Base-by-base conservation (phyloP, 768 basidiomycete genomes). In the Tremella fuciformis region DNA sequence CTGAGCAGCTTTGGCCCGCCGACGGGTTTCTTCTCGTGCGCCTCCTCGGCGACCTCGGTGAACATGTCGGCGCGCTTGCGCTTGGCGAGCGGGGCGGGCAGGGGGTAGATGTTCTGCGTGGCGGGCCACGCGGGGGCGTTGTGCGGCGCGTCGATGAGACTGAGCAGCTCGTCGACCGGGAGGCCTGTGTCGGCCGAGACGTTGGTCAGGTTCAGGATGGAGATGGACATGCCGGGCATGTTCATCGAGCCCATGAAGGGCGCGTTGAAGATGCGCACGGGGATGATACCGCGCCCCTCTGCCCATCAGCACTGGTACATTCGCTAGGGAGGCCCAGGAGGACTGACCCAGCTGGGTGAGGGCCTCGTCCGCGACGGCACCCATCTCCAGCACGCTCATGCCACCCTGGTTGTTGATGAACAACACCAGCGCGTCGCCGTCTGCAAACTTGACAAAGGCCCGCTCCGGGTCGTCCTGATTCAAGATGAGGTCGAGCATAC, bases 181-280 rank as follows among this genome's bases (percentile, higher is more conserved):
- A 58, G 24, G 16, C n/a, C 25, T 8, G 60, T 51, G 15, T 61
- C 64, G n/a, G 57, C 57, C 1, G 56, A 25, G 7, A 83, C 80
- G 1, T 79, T 76, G 38, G 74, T 69, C 1, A 76, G 55, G 22
- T 82, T 81, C 15, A 92, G 80, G 16, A 91, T 81, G 1, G 89
- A 88, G 59, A 94, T 79, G 15, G 89, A 91, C 75, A 93, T 89
- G 1, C 91, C 91, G 26, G 90, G 88, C 88, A 92, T 91, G 77
- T 91, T 92, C 63, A 94, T 82, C 57, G 87, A 89, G 21, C 89
- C 91, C 90, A 84, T 84, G 70, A 81, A 85, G 1, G 81, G 71
- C 2, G 82, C 81, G 7, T 76, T 71, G 66, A 82, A 83, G 9
- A 83, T 76, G 16, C 83, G 74, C 15, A 69, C 60, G 0, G 81